Percentiles rank a stretch among this genome's conserved stretches.
Evolutionary conservation across 176 grass and related monocot genomes (phyloP).

Genomic region (Dendrocalamus sinicus): DNA sequence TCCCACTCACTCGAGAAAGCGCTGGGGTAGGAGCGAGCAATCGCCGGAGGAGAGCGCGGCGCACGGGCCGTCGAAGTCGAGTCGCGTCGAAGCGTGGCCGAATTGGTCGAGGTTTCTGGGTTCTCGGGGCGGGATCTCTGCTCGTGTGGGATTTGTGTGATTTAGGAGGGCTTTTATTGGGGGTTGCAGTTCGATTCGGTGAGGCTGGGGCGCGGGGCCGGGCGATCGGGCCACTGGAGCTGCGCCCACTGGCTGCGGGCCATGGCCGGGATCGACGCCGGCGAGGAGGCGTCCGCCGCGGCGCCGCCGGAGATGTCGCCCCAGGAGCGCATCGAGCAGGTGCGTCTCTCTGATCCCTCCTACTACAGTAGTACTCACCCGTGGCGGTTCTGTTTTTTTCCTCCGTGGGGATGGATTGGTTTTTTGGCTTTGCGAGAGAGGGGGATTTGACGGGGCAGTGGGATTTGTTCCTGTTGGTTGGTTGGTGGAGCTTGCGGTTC

Average conservation of each 20-base stretch:
- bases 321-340: slow-evolving; percentile 59
- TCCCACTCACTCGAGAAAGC: background rate
- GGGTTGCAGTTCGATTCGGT: slow-evolving; percentile 14
- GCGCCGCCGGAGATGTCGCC: slow-evolving; percentile 51
- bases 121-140: background rate
- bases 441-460: background rate
- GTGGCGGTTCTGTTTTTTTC: background rate
- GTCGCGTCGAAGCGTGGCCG: background rate
- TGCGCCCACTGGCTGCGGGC: slow-evolving; percentile 86
- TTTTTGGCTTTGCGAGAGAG: background rate
- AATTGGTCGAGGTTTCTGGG: background rate
- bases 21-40: background rate
- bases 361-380: background rate
- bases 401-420: background rate
- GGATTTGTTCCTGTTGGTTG: background rate
- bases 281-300: slow-evolving; percentile 21
- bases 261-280: slow-evolving; percentile 82
- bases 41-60: background rate
- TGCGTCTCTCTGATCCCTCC: background rate
- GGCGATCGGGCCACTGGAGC: slow-evolving; percentile 84
- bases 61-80: background rate
- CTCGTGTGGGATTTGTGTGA: background rate
- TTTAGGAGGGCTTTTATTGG: background rate
- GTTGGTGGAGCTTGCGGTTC: background rate
- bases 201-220: slow-evolving; percentile 94